Evolutionary conservation across 1,284 basidiomycete genomes (phyloP), one percentile per base, ranked within the genome.

Genomic region (Naganishia sp.): DNA sequence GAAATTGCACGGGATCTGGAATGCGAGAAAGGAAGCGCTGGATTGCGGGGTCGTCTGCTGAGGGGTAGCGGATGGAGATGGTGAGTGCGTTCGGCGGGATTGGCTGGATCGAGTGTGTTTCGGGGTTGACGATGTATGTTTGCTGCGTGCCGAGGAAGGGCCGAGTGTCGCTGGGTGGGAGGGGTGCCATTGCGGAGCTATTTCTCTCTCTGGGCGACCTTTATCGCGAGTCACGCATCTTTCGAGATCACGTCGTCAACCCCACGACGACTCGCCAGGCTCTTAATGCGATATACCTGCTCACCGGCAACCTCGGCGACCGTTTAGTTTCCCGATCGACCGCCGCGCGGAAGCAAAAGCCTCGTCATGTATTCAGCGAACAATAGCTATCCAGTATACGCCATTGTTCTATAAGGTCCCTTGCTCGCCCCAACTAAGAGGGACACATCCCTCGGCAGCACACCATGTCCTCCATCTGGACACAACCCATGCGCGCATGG

Each of bases 381-480:
- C 45, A 46, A 46, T 46, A 46, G 45, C 45, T 2, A n/a, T 46
- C 18, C 17, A 15, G 45, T 1, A 46, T 15, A 6, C 18, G 18
- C 11, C 23, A 45, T n/a, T n/a, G n/a, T n/a, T 3, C 15, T 45
- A n/a, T 39, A 39, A 39, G 10, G 35, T 2, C 13, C 10, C 35
- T 39, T 6, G 13, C 13, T 39, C 35, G 7, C 35, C 2, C 35
- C 35, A 3, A 6, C 35, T 13, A 46, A 15, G 15, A 46, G 45
- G 45, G 18, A 46, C 23, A 18, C 45, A 2, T 2, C 23, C 21
- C 7, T 39, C 35, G 7, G 7, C 35, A 10, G 35, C 35, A 39
- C 35, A 39, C 35, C 23, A 68, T 68, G 65, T 55, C 70, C 41
- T 69, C 63, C 17, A 71, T 72, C 57, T 69, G 69, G 63, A 68